Percentiles rank a stretch among this genome's conserved stretches.
phyloP scores from a whole-genome alignment of 768 basidiomycete species.

The Suillus weaverae region DNA sequence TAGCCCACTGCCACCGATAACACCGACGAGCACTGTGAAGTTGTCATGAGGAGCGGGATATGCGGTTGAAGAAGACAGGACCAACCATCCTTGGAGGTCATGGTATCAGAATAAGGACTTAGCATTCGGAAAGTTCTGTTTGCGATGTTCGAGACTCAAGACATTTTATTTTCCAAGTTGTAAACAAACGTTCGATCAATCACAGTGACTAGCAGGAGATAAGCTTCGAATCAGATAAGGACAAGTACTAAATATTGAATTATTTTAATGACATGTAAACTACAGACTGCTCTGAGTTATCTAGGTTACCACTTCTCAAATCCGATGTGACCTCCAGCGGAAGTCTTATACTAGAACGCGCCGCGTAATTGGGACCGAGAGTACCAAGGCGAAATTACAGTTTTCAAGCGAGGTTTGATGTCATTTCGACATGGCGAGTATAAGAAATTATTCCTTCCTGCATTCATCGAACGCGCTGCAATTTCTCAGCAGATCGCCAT shows the following conservation, averaged over 20 bases:
- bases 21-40: slow-evolving; percentile 70
- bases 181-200: background rate
- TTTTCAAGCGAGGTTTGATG: background rate
- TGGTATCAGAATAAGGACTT: background rate
- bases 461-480: too few species aligned
- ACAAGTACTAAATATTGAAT: background rate
- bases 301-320: too few species aligned
- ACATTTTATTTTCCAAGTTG: background rate
- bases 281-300: too few species aligned
- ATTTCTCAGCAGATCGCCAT: too few species aligned
- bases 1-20: slow-evolving; percentile 90
- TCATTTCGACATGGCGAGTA: too few species aligned
- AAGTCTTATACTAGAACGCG: background rate
- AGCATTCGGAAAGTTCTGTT: background rate
- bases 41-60: background rate
- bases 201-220: background rate
- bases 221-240: background rate
- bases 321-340: background rate
- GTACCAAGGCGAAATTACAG: background rate
- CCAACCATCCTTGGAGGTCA: background rate
- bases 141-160: background rate
- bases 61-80: background rate
- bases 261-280: background rate
- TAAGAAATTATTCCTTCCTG: too few species aligned
- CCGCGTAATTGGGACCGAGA: background rate